A percentile compares a stretch with the other conserved stretches of the same genome.
Conservation (phyloP, 306 rosid species). For the Rosa rugosa region DNA sequence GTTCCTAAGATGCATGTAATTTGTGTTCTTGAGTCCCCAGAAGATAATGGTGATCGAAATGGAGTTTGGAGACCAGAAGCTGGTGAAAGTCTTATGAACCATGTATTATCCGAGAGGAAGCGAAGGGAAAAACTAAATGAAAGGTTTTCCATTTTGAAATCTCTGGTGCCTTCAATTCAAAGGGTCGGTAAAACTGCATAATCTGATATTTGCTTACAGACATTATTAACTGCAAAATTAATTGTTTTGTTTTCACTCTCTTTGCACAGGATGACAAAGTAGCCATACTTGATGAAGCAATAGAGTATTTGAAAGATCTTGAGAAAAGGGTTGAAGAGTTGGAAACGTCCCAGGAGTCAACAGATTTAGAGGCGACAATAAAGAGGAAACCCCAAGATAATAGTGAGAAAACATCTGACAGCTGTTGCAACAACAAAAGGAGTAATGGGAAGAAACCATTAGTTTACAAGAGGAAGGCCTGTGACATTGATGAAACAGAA, state of each 20-base stretch:
- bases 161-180: slow-evolving; percentile 68
- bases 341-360: slow-evolving; percentile 44
- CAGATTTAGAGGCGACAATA: slow-evolving; percentile 41
- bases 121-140: slow-evolving; percentile 74
- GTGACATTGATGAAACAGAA: slow-evolving; percentile 47
- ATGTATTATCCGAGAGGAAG: slow-evolving; percentile 64
- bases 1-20: slow-evolving; percentile 71
- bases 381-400: slow-evolving; percentile 52
- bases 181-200: slow-evolving; percentile 49
- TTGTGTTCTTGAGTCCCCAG: slow-evolving; percentile 45
- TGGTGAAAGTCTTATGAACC: slow-evolving; percentile 62
- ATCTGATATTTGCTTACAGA: slow-evolving; percentile 1
- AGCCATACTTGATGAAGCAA: slow-evolving; percentile 75
- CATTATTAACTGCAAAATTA: background rate
- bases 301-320: slow-evolving; percentile 68
- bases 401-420: slow-evolving; percentile 62
- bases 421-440: slow-evolving; percentile 49
- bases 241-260: slow-evolving; percentile 1
- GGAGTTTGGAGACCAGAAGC: slow-evolving; percentile 56
- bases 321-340: slow-evolving; percentile 68
- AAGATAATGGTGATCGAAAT: slow-evolving; percentile 52
- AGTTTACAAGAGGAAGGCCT: slow-evolving; percentile 66
- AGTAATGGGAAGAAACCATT: slow-evolving; percentile 45
- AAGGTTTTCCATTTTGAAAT: slow-evolving; percentile 62
- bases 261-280: slow-evolving; percentile 75